Evolutionary conservation across 2,329 filamentous ascomycete species (phyloP).

Genomic region (Chalara sp.): DNA sequence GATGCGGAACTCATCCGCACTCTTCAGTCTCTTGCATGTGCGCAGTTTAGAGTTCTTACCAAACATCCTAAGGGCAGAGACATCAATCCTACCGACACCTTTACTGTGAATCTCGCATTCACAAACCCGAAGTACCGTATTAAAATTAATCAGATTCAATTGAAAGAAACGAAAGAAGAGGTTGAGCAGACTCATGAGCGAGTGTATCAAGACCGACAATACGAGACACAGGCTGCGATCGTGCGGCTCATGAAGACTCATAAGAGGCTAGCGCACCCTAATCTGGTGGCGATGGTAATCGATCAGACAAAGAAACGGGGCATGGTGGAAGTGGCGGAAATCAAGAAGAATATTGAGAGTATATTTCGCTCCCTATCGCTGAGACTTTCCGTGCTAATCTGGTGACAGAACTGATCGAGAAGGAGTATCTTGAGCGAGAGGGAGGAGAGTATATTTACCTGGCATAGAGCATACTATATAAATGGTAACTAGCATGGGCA

Average conservation of each 20-base stretch:
- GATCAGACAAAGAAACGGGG: constrained; percentile 82
- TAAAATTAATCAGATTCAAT: constrained; percentile 98
- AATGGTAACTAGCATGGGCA: too few relatives aligned
- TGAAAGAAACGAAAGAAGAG: constrained; percentile 92
- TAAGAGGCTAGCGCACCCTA: constrained; percentile 79
- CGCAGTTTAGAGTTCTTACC: constrained; percentile 72
- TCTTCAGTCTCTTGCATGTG: constrained; percentile 90
- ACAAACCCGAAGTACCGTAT: constrained; percentile 77
- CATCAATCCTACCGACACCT: constrained; percentile 71
- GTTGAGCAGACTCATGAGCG: constrained; percentile 91
- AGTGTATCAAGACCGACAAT: constrained; percentile 82
- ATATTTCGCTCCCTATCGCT: constrained; percentile 29
- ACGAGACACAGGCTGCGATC: constrained; percentile 94
- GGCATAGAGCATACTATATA: constrained; percentile 35
- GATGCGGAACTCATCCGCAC: constrained; percentile 80
- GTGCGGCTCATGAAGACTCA: constrained; percentile 95
- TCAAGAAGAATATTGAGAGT: constrained; percentile 97
- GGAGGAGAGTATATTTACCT: constrained; percentile 65
- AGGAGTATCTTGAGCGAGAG: constrained; percentile 84
- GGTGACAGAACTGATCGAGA: constrained; percentile 64
- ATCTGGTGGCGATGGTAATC: constrained; percentile 88
- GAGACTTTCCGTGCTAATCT: constrained; percentile 21
- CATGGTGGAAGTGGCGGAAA: constrained; percentile 76
- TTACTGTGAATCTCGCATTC: constrained; percentile 74
- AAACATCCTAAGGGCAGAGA: constrained; percentile 85